phyloP scores from a whole-genome alignment of 495 filamentous ascomycete genomes.

The Aspergillus biplanus region DNA sequence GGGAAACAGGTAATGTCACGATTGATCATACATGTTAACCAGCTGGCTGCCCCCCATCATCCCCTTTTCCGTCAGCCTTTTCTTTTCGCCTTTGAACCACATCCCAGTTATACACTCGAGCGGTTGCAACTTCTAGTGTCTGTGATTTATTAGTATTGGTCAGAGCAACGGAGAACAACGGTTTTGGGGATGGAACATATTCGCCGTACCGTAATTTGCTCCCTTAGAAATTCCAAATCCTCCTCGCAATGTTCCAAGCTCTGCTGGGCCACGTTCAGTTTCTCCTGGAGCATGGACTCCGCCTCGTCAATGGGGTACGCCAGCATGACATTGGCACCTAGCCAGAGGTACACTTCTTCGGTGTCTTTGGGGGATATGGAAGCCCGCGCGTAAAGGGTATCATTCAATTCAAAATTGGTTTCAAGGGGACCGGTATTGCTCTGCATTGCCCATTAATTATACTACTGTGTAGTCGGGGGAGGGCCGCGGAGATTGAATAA shows the following conservation, averaged over 20 bases:
- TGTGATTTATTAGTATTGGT: constrained; percentile 39
- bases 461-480: not conserved
- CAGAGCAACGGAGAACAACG: constrained; percentile 24
- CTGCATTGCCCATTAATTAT: constrained; percentile 45
- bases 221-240: constrained; percentile 92
- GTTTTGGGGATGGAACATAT: constrained; percentile 8
- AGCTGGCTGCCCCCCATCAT: constrained; percentile 30
- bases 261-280: constrained; percentile 75
- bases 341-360: constrained; percentile 95
- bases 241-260: constrained; percentile 88
- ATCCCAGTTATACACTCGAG: constrained; percentile 98
- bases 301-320: constrained; percentile 91
- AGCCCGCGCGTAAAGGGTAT: constrained; percentile 92
- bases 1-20: not conserved
- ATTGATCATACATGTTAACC: constrained; percentile 13
- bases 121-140: constrained; percentile 96
- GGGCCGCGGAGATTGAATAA: constrained; percentile 23
- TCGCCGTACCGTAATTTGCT: constrained; percentile 86
- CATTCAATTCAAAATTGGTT: constrained; percentile 94
- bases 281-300: constrained; percentile 73
- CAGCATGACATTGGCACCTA: constrained; percentile 98
- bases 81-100: constrained; percentile 93
- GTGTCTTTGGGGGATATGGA: constrained; percentile 77
- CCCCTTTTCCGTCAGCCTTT: constrained; percentile 66
- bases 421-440: constrained; percentile 54